Evolutionary conservation across 2,329 filamentous ascomycete species (phyloP).

Genomic region (Neodidymelliopsis sp.): DNA sequence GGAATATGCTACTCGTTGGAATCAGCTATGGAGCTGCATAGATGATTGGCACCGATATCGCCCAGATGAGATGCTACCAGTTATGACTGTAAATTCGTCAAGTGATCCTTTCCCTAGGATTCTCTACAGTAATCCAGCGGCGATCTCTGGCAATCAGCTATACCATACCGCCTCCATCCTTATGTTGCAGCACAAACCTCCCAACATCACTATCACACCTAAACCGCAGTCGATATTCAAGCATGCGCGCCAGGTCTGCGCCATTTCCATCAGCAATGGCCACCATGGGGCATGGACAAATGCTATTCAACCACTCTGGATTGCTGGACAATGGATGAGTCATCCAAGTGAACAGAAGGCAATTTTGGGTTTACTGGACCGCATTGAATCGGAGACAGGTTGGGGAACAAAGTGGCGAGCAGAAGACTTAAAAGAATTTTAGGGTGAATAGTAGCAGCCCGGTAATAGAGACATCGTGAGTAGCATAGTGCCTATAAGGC

Average conservation of each 20-base stretch:
- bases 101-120: background rate
- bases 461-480: too few relatives aligned
- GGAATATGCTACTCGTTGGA: background rate
- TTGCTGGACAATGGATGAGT: slow-evolving; percentile 58
- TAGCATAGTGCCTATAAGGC: too few relatives aligned
- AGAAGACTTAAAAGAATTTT: slow-evolving; percentile 61
- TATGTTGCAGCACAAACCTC: background rate
- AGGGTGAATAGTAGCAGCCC: slow-evolving; percentile 54
- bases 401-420: slow-evolving; percentile 63
- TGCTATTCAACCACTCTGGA: slow-evolving; percentile 56
- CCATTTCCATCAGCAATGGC: slow-evolving; percentile 54
- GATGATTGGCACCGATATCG: background rate
- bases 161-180: background rate
- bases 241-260: slow-evolving; percentile 58
- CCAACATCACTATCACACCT: background rate
- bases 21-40: background rate
- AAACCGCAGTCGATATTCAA: slow-evolving; percentile 51
- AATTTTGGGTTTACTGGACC: slow-evolving; percentile 58
- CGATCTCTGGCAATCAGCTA: background rate
- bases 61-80: background rate
- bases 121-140: background rate
- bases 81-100: background rate
- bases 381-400: slow-evolving; percentile 61
- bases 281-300: slow-evolving; percentile 58
- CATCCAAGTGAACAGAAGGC: slow-evolving; percentile 53